Conservation (phyloP, 164 flowering plant genomes). For the Sedum album region DNA sequence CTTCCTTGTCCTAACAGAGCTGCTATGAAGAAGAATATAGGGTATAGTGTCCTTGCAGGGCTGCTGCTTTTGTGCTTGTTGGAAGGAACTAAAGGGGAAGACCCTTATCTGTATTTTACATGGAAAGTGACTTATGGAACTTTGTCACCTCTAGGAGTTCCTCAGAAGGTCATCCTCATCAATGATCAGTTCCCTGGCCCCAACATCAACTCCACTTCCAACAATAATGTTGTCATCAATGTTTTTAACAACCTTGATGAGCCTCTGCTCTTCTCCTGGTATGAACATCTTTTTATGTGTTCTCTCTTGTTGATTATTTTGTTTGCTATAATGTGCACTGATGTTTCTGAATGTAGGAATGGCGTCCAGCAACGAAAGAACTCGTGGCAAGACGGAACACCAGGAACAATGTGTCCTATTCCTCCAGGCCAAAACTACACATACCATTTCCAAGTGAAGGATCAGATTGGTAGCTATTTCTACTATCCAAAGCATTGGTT, state of each 20-base stretch:
- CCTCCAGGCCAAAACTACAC: no score
- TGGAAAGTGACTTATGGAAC: no score
- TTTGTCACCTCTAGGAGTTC: conserved; percentile 10
- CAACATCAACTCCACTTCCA: no score
- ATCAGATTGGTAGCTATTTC: no score
- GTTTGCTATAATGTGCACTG: no score
- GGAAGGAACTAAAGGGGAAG: conserved; percentile 3
- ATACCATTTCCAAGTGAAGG: no score
- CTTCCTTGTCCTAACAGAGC: neutral
- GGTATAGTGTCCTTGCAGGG: neutral
- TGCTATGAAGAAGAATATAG: neutral
- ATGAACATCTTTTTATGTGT: neutral
- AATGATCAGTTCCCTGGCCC: conserved; percentile 50
- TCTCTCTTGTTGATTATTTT: no score
- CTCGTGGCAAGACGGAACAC: conserved; percentile 38
- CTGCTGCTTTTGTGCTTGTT: conserved; percentile 7
- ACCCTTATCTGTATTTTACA: conserved; percentile 8
- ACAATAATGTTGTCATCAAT: no score
- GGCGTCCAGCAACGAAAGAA: no score
- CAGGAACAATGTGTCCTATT: conserved; percentile 32
- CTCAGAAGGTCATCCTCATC: conserved; percentile 34
- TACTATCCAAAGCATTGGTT: no score
- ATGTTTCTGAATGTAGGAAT: conserved; percentile 1
- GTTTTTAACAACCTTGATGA: no score
- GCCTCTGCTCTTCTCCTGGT: no score